Conservation (phyloP, 768 basidiomycete species). For the Termitomyces sp. region DNA sequence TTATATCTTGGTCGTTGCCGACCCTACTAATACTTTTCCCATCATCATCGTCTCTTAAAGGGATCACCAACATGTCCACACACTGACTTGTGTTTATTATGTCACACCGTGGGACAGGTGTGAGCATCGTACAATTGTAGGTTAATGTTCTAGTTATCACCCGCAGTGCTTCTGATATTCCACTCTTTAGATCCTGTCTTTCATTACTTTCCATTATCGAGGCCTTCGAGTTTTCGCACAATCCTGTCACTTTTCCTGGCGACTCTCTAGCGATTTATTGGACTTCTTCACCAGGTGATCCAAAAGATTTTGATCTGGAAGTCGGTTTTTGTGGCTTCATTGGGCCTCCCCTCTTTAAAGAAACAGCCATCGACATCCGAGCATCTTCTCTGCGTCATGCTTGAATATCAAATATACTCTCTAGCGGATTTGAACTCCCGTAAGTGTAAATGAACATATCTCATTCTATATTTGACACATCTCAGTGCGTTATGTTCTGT, state of each 20-base stretch:
- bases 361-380: too few species aligned
- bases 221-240: not conserved
- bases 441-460: not conserved
- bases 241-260: not conserved
- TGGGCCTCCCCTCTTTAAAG: not conserved
- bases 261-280: not conserved
- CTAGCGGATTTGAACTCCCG: not conserved
- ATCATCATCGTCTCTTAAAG: not conserved
- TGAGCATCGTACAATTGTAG: not conserved
- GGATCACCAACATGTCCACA: not conserved
- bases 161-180: not conserved
- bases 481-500: not conserved
- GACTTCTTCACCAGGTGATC: not conserved
- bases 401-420: not conserved
- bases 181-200: not conserved
- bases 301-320: not conserved
- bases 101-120: not conserved
- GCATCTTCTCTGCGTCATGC: not conserved
- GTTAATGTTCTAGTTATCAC: not conserved
- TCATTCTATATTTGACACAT: not conserved
- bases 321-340: not conserved
- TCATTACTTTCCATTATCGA: not conserved
- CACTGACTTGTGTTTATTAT: not conserved
- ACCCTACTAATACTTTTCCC: not conserved
- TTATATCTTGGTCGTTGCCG: not conserved